Evolutionary conservation across 129 eudicot species (phyloP), one percentile per base, ranked within the genome.

Genomic region (Chrysanthemum makinoi): DNA sequence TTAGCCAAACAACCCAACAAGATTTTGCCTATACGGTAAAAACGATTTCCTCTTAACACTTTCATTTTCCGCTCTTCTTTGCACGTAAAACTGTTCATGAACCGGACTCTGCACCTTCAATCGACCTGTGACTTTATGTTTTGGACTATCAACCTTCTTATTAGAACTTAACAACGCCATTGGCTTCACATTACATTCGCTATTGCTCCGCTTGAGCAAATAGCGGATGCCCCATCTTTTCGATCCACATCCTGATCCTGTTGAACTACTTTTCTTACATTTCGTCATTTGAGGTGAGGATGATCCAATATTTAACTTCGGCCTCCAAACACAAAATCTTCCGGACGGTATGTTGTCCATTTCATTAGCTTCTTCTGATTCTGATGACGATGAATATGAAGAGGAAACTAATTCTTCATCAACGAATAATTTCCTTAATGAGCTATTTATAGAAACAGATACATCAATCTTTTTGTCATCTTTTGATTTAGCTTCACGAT

Each of bases 211-310:
- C 55, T 79, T 75, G 39, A 86, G 72, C 39, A 86, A 68, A 79
- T 83, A 75, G 4, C 79, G 83, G 54, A 86, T 16, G 12, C 68
- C 86, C 85, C 88, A 89, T 78, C 80, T 75, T 79, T 77, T 86
- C 20, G 85, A 79, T 28, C 39, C 68, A 9, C 82, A 86, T 71
- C 96, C 91, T 6, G 84, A 86, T 71, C 96, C 91, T 6, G 96
- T 83, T 0, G 96, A 89, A 44, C 58, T 83, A 81, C 91, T 89
- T 83, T 86, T 89, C 57, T 75, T 86, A 57, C 86, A 72, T 20
- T 54, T 53, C 10, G 46, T 39, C 46, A 39, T 39, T 39, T 39
- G 46, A 5, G 75, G 55, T 15, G 28, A 18, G 5, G 63, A 56
- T 13, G 83, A 62, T 4, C 64, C 17, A 10, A 47, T 73, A 8